Conservation (phyloP, 2,329 filamentous ascomycete genomes). For the Exserohilum rostratum region DNA sequence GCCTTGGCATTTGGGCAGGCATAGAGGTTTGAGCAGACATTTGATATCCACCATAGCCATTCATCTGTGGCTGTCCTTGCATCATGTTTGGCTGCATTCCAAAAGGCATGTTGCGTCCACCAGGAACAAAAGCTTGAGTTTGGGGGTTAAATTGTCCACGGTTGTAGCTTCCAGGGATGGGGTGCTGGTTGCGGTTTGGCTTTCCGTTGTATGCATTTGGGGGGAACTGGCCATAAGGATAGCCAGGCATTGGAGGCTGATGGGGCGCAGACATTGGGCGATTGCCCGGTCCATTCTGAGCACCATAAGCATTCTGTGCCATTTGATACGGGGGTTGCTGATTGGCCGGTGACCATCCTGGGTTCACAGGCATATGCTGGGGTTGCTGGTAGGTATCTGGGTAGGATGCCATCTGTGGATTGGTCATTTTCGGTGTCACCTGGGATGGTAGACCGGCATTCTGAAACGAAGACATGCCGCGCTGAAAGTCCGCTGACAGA, state of each 20-base stretch:
- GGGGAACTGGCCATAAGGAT: conserved; percentile 80
- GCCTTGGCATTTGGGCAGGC: conserved; percentile 34
- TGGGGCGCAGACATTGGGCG: conserved; percentile 46
- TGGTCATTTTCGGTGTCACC: conserved; percentile 48
- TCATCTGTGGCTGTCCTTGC: conserved; percentile 42
- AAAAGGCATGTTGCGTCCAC: conserved; percentile 50
- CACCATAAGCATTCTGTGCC: conserved; percentile 31
- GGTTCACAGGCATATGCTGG: conserved; percentile 37
- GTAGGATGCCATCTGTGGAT: conserved; percentile 42
- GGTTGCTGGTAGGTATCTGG: conserved; percentile 41
- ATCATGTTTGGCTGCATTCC: conserved; percentile 41
- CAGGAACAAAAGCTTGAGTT: conserved; percentile 88
- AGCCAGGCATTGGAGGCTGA: conserved; percentile 55
- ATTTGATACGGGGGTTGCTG: conserved; percentile 39
- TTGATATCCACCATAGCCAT: conserved; percentile 35
- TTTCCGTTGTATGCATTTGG: conserved; percentile 62
- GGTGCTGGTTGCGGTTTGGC: conserved; percentile 77
- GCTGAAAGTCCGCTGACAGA: conserved; percentile 53
- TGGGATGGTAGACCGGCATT: conserved; percentile 41
- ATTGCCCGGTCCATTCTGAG: conserved; percentile 33
- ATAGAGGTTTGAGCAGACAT: conserved; percentile 30
- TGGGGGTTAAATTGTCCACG: conserved; percentile 91
- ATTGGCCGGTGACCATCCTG: conserved; percentile 41
- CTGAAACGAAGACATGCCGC: conserved; percentile 55
- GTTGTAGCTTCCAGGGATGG: conserved; percentile 82